A percentile compares a stretch with the other conserved stretches of the same genome.
These are phyloP conservation scores for Malus hybrid DNA, from an alignment of 331 rosid species.

Conservation along the genomic window DNA sequence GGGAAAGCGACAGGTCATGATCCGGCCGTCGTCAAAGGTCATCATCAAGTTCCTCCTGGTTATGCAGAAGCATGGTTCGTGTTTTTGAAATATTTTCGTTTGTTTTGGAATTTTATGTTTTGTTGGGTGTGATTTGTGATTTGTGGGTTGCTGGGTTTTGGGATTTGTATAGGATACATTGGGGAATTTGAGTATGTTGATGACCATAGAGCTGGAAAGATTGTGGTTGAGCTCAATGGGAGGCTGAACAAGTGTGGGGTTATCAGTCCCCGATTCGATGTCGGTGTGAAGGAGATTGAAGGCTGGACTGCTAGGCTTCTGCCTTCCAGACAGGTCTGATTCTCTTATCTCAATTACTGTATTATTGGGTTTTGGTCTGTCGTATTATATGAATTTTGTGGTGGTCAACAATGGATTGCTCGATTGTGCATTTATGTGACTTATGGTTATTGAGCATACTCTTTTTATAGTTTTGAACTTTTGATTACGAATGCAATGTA, in stretches of 20 bases:
- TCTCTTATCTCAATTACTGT: too few relatives aligned
- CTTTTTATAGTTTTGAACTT: too few relatives aligned
- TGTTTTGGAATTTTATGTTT: neutral
- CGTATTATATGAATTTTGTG: too few relatives aligned
- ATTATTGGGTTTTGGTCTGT: neutral
- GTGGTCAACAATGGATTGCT: neutral
- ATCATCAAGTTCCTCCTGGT: slow-evolving; percentile 48
- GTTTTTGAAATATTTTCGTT: neutral
- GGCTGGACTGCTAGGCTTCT: slow-evolving; percentile 62
- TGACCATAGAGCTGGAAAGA: slow-evolving; percentile 52
- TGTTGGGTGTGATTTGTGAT: neutral
- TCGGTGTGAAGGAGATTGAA: slow-evolving; percentile 50
- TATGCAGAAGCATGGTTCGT: slow-evolving; percentile 47
- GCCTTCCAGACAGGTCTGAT: slow-evolving; percentile 48
- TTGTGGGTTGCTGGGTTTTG: neutral
- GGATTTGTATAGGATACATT: slow-evolving; percentile 29
- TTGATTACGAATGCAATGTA: neutral
- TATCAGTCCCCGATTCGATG: slow-evolving; percentile 54
- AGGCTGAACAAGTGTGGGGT: slow-evolving; percentile 57
- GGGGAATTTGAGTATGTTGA: slow-evolving; percentile 56
- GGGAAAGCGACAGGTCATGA: slow-evolving; percentile 44
- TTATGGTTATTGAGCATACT: too few relatives aligned
- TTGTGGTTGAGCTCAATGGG: slow-evolving; percentile 53
- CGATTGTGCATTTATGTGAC: too few relatives aligned
- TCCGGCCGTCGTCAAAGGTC: slow-evolving; percentile 47